Percentiles rank a stretch among this genome's conserved stretches.
These are phyloP conservation scores for Atalantia buxifolia DNA, from an alignment of 345 rosid species.

Conservation along the genomic window DNA sequence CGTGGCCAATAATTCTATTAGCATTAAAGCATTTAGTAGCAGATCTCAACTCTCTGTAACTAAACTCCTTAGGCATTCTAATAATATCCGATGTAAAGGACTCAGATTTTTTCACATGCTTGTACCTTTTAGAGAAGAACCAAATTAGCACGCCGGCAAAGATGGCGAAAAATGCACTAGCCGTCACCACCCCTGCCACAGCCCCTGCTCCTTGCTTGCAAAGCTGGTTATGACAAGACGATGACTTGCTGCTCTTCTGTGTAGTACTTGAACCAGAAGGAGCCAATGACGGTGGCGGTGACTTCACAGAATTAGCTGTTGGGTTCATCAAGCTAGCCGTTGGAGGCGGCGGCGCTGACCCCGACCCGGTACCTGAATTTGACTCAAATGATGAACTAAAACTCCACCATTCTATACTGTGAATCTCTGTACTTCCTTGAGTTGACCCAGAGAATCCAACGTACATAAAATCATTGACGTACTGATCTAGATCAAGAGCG, in stretches of 20 bases:
- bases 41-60: conserved; percentile 73
- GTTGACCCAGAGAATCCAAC: conserved; percentile 99
- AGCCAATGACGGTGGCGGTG: conserved; percentile 65
- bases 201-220: conserved; percentile 88
- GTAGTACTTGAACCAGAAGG: conserved; percentile 41
- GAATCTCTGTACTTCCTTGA: conserved; percentile 95
- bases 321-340: conserved; percentile 57
- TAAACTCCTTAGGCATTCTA: conserved; percentile 87
- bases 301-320: conserved; percentile 54
- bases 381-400: conserved; percentile 70
- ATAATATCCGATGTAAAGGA: conserved; percentile 71
- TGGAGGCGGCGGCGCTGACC: conserved; percentile 46
- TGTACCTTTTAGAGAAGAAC: conserved; percentile 64
- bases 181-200: conserved; percentile 93
- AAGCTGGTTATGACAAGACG: conserved; percentile 78
- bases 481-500: conserved; percentile 67
- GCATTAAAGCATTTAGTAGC: conserved; percentile 78
- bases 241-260: conserved; percentile 34
- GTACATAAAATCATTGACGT: conserved; percentile 81
- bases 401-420: conserved; percentile 96
- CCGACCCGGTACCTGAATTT: conserved; percentile 27
- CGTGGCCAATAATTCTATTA: conserved; percentile 74
- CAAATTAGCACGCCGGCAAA: conserved; percentile 73
- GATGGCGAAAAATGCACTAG: conserved; percentile 82
- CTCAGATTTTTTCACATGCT: conserved; percentile 48